Base-by-base conservation (phyloP, 768 basidiomycete species). In the Lactifluus echinatus region DNA sequence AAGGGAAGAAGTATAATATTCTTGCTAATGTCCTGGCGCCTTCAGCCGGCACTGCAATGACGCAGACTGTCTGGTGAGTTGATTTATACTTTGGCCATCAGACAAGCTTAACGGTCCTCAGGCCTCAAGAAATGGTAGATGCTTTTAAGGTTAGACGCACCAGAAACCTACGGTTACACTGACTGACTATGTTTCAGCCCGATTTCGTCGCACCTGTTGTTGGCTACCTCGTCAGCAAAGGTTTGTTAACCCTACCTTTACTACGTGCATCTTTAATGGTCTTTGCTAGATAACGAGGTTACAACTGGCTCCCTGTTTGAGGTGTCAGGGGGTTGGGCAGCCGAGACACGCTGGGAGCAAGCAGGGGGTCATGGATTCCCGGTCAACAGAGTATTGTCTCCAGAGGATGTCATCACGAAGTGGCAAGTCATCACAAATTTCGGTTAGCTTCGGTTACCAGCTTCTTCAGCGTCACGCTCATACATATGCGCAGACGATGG, bases 131-230 rank as follows among this genome's bases (percentile, higher is more conserved):
- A 65, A 85, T 87, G 85, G 83, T 93, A 11, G 85, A 94, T 55
- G 87, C 88, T 23, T 89, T 93, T 78, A 93, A 93, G 77, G 87
- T 84, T 40, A 37, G 56, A 31, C 23, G n/a, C 39, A 21, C n/a
- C 19, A 34, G 23, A 15, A 21, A 43, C 24, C 21, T n/a, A 14
- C 3, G 12, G 19, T 37, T 8, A 15, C 12, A 45, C 15, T 33
- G 8, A 26, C 42, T 55, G 26, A 52, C 33, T 8, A n/a, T 39
- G 23, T 55, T 60, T 2, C 64, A 89, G 84, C 93, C 95, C 40
- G 92, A 96, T 65, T 95, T 77, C 66, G 82, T 98, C 51, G 92
- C 95, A 2, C 95, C 96, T 10, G 67, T 98, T 44, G 93, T 96
- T 26, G 94, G 93, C 7, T 98, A 87, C 68, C 78, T 99, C 31